Evolutionary conservation across 108 stramenopile species (phyloP).

Genomic region (Fragilaria crotonensis): DNA sequence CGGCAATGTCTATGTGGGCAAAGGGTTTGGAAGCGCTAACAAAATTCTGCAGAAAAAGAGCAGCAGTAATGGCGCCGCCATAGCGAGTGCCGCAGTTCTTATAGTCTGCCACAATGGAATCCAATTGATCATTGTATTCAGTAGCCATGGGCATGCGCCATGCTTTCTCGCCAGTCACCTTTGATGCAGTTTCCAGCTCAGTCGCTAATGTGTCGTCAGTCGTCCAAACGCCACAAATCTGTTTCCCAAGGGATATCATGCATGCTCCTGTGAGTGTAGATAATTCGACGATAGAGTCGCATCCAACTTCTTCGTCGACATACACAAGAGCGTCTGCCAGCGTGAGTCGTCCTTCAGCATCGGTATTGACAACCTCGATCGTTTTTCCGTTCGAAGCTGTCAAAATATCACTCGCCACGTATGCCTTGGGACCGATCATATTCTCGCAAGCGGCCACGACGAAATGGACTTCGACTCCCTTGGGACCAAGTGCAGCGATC

Average conservation of each 20-base stretch:
- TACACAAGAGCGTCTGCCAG: slow-evolving; percentile 69
- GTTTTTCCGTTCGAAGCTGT: slow-evolving; percentile 70
- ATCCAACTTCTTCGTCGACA: slow-evolving; percentile 40
- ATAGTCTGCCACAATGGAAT: slow-evolving; percentile 25
- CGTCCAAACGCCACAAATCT: slow-evolving; percentile 30
- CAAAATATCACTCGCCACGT: slow-evolving; percentile 58
- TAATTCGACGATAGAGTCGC: slow-evolving; percentile 46
- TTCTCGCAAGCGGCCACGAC: slow-evolving; percentile 51
- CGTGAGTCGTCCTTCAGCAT: slow-evolving; percentile 67
- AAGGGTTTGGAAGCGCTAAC: slow-evolving; percentile 20
- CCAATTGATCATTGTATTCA: slow-evolving; percentile 22
- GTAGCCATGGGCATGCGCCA: slow-evolving; percentile 28
- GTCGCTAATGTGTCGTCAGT: slow-evolving; percentile 33
- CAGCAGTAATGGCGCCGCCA: slow-evolving; percentile 45
- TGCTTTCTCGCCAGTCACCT: slow-evolving; percentile 34
- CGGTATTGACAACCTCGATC: slow-evolving; percentile 66
- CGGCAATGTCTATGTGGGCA: slow-evolving; percentile 52
- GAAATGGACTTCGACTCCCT: slow-evolving; percentile 33
- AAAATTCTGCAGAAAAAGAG: slow-evolving; percentile 38
- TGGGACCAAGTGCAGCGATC: slow-evolving; percentile 6
- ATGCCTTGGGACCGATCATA: slow-evolving; percentile 54
- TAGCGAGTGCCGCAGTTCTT: slow-evolving; percentile 19
- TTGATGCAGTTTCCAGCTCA: slow-evolving; percentile 22
- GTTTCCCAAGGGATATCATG: slow-evolving; percentile 27
- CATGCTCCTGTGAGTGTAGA: slow-evolving; percentile 46